Base-by-base conservation (phyloP, 2,329 filamentous ascomycete genomes). In the Hymenoscyphus linearis region DNA sequence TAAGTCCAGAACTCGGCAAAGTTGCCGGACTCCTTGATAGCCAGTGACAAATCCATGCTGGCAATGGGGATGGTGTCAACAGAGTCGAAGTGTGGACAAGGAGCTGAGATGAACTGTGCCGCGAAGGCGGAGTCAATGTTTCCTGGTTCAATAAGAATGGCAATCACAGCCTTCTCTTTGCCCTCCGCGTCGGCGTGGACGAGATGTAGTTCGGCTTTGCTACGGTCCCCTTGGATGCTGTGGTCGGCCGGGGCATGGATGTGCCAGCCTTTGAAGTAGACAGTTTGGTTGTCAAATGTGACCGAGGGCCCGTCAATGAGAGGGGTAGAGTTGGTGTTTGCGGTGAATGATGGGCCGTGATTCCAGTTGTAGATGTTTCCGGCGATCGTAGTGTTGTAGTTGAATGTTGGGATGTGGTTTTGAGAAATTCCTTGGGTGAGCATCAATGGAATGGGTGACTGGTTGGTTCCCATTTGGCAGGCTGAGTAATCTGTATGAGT, bases 221-320 rank as follows among this genome's bases (percentile, higher is more conserved):
- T 72, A 37, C 75, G 74, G 40, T 74, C 70, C 36, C 76, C 76
- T 54, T 75, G 71, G 3, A 82, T 74, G 2, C 74, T 72, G 68
- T 82, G 80, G 60, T 82, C 80, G 4, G 78, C 78, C 0, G 80
- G 80, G 0, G 78, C 68, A 66, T 82, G 80, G 55, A 81, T 77
- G 71, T 82, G 80, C 78, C 79, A 82, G 54, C 78, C 78, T 47
- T 71, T 74, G 9, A 82, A 72, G 67, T 79, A 82, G 25, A 78
- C 73, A 0, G 76, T 80, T 62, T 75, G 71, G 67, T 79, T 76
- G 58, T 80, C 77, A 68, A 76, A 80, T 1, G 71, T 74, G 61
- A 81, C 70, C 52, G 73, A 73, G 2, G 79, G 78, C 31, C 76
- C 71, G 1, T 64, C 67, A 4, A 74, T 76, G 63, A 75, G 26